Percentiles rank a stretch among this genome's conserved stretches.
Conservation (phyloP, 495 filamentous ascomycete genomes). For the Annulohypoxylon stygium region DNA sequence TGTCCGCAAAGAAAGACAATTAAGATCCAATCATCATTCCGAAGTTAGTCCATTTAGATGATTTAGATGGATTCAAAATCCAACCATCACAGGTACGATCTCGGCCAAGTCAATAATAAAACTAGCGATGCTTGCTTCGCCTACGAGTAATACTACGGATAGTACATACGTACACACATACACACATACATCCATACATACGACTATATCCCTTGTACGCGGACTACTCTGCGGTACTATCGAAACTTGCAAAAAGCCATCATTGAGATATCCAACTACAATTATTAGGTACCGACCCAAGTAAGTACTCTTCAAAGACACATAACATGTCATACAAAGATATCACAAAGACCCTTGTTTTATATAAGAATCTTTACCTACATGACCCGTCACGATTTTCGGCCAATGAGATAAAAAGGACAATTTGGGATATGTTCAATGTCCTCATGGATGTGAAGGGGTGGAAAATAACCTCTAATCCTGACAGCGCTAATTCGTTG, state of each 20-base stretch:
- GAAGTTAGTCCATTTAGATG: conserved; percentile 34
- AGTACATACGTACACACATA: not conserved
- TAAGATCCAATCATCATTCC: conserved; percentile 43
- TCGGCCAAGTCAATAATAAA: conserved; percentile 38
- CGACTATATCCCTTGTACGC: conserved; percentile 9
- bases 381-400: conserved; percentile 9
- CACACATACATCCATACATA: conserved; percentile 1
- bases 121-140: conserved; percentile 18
- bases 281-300: not conserved
- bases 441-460: conserved; percentile 1
- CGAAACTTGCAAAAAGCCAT: conserved; percentile 9
- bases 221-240: not conserved
- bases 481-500: conserved; percentile 18
- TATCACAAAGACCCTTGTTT: conserved; percentile 20
- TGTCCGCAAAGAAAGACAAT: conserved; percentile 27
- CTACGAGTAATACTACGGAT: conserved; percentile 11
- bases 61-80: conserved; percentile 24
- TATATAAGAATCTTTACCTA: conserved; percentile 25
- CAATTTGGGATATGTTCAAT: conserved; percentile 11
- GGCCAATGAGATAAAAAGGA: conserved; percentile 17
- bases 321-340: conserved; percentile 7
- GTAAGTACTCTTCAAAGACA: conserved; percentile 1
- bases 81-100: conserved; percentile 47
- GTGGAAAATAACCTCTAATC: not conserved
- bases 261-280: not conserved